Evolutionary conservation across 2,329 filamentous ascomycete genomes (phyloP), one percentile per base, ranked within the genome.

Genomic region (Simplicillium aogashimaense): DNA sequence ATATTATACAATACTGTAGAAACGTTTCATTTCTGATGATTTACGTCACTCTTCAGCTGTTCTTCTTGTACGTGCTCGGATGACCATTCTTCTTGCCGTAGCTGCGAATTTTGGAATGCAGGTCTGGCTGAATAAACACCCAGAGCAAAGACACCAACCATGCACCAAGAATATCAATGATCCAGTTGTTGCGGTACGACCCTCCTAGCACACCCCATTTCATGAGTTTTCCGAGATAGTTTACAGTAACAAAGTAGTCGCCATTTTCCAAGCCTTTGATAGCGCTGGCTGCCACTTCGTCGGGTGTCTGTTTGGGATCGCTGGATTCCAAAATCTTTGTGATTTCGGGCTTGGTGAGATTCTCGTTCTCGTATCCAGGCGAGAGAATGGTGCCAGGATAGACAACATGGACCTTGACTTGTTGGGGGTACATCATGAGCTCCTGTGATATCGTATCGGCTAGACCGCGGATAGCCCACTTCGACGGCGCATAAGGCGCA

Each of bases 361-460:
- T 81, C 64, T 97, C 90, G 14, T 75, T 69, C 44, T 81, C 81
- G 38, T 82, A 74, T 1, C 89, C 88, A 0, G 86, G 81, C 6
- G 76, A 81, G 12, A 78, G 69, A 47, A 98, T 97, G 3, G 83
- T 86, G 39, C 84, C 90, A 0, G 92, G 92, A 52, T 81, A 85
- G 11, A 97, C 77, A 33, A 86, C 74, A 53, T 94, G 86, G 15
- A 95, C 70, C 50, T 83, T 78, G 40, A 97, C 81, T 34, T 82
- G 76, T 39, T 82, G 82, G 35, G 89, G 88, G 67, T 97, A 98
- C 38, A 95, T 67, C 52, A 87, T 70, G 34, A 94, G 67, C 63
- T 98, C 92, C 55, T 90, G 86, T 16, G 78, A 78, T 37, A 98
- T 69, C 0, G 81, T 82, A 57, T 98, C 92, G 40, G 84, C 83